Evolutionary conservation across 768 basidiomycete species (phyloP), one percentile per base, ranked within the genome.

Genomic region (Boletellus ananas): DNA sequence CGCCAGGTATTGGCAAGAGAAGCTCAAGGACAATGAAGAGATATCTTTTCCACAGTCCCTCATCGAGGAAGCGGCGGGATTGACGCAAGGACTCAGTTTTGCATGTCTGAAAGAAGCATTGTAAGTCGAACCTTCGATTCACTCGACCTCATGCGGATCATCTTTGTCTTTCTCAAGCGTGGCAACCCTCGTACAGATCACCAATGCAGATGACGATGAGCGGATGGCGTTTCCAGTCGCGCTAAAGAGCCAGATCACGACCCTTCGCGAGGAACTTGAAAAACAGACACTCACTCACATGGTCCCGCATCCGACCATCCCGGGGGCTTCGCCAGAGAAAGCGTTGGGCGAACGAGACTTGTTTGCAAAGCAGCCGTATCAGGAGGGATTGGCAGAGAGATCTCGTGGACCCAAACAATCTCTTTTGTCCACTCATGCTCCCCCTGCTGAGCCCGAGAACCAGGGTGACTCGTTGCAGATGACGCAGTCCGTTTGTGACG

Each of bases 71-170:
- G 71, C 88, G 23, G 87, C 84, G 6, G 68, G 74, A 10, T 45
- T 68, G 50, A 92, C 90, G 0, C 71, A 76, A 29, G 70, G 73
- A 27, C 93, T 93, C 72, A 88, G 85, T 57, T 93, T 93, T 64
- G 89, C 91, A 0, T 93, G 90, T 66, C 72, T 94, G 59, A 93
- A 94, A 65, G 91, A 93, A 67, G 88, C 81, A 3, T 93, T 93
- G 90, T 93, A 63, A 52, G 87, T 75, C 23, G 16, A 47, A 17
- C 34, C 21, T 29, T 21, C 25, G 29, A 34, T 36, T 12, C 9
- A 34, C 23, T 18, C 5, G n/a, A 16, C 34, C n/a, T 44, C 25
- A 23, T 35, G 9, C 34, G 21, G 34, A 52, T 18, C 6, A 3
- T 43, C 7, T 33, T 38, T 41, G 0, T 13, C 25, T 36, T 23